Evolutionary conservation across 345 rosid species (phyloP), one percentile per base, ranked within the genome.

Genomic region (Camelina sativa): DNA sequence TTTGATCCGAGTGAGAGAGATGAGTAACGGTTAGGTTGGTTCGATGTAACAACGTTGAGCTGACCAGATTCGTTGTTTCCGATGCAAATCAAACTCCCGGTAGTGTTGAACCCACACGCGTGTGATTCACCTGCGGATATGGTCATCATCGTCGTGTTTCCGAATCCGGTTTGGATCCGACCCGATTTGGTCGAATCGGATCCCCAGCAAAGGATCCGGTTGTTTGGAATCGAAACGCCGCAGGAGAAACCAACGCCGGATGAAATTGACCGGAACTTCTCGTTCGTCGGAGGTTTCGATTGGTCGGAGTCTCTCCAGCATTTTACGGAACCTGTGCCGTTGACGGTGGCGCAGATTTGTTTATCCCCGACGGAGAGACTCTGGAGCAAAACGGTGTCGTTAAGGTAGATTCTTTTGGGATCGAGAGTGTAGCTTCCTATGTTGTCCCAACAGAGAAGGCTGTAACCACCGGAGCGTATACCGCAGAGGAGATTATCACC

Each of bases 201-300:
- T 3, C 96, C 92, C 93, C 96, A 92, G 61, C 96, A 92, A 2
- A 59, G 51, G 56, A 84, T 71, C 34, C 68, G 67, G 11, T 53
- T 69, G 16, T 44, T 71, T 9, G 62, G 67, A 46, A 11, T 25
- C 63, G 71, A 55, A 35, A 90, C 84, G 64, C 97, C 97, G 72
- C 97, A 92, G 6, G 89, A 73, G 62, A 90, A 92, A 5, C 94
- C 89, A 20, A 71, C 81, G 43, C 96, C 97, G 4, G 94, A 88
- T 15, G 97, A 84, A 17, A 92, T 70, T 22, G 88, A 79, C 19
- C 3, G 43, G 67, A 88, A 85, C 19, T 64, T 61, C 12, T 67
- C 80, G 15, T 63, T 28, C 30, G 30, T 54, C 2, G 17, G 61
- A 9, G 73, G 48, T 0, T 41, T 23, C 4, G 37, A n/a, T 22